Conservation (phyloP, 768 basidiomycete genomes). For the Suillus brevipes region DNA sequence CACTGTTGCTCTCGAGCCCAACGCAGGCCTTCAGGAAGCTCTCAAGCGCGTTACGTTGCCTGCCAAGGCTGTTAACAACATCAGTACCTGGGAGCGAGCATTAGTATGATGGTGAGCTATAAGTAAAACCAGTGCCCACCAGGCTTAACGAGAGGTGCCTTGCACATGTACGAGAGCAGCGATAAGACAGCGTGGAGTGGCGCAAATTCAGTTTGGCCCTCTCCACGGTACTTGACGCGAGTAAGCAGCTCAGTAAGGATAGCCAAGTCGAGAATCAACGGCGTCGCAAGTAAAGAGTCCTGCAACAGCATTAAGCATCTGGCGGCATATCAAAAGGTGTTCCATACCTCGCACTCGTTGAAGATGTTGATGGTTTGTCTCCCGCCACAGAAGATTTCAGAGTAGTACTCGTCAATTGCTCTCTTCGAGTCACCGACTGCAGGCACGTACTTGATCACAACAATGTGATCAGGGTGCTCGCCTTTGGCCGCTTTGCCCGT, state of each 20-base stretch:
- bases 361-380: conserved; percentile 94
- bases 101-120: conserved; percentile 1
- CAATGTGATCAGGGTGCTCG: conserved; percentile 96
- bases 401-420: conserved; percentile 99
- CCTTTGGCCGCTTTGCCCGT: conserved; percentile 71
- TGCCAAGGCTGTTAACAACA: conserved; percentile 92
- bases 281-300: conserved; percentile 95
- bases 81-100: conserved; percentile 55
- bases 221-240: conserved; percentile 84
- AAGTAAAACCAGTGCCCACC: conserved; percentile 39
- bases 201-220: conserved; percentile 60
- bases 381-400: conserved; percentile 96
- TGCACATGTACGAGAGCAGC: conserved; percentile 94
- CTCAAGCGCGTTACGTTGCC: conserved; percentile 94
- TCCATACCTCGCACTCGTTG: conserved; percentile 89
- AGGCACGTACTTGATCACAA: conserved; percentile 96
- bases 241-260: conserved; percentile 94
- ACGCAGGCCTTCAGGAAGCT: conserved; percentile 93
- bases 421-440: conserved; percentile 97
- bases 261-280: conserved; percentile 90
- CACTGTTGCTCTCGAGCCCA: conserved; percentile 79
- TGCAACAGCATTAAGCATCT: conserved; percentile 29
- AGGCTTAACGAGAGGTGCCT: conserved; percentile 96
- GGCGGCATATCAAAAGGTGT: conserved; percentile 2
- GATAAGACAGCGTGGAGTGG: conserved; percentile 91